These are phyloP conservation scores for Phellinidium pouzarii DNA, from an alignment of 1,284 basidiomycete species.

Conservation along the genomic window DNA sequence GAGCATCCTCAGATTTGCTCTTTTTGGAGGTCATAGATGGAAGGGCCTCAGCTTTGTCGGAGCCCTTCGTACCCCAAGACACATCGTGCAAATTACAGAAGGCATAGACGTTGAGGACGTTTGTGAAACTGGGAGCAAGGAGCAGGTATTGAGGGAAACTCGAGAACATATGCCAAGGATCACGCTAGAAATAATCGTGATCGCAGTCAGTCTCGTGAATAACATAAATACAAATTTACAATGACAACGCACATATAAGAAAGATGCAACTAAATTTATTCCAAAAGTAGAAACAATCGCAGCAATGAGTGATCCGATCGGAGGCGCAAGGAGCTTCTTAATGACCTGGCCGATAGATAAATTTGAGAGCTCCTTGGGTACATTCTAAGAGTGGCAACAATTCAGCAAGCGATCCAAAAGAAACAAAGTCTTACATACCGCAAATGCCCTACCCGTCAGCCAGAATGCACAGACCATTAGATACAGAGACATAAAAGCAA, in stretches of 20 bases:
- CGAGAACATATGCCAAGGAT: slow-evolving; percentile 99
- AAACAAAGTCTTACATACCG: slow-evolving; percentile 37
- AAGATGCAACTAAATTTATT: slow-evolving; percentile 79
- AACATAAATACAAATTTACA: neutral
- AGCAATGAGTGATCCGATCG: slow-evolving; percentile 79
- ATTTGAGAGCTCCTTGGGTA: slow-evolving; percentile 47
- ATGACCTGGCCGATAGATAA: slow-evolving; percentile 38
- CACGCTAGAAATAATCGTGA: slow-evolving; percentile 45
- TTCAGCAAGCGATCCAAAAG: neutral
- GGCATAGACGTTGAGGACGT: slow-evolving; percentile 92
- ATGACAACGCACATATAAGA: slow-evolving; percentile 76
- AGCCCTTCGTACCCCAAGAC: slow-evolving; percentile 94
- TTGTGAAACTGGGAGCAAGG: slow-evolving; percentile 87
- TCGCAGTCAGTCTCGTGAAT: too few species aligned
- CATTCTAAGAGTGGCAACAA: slow-evolving; percentile 37
- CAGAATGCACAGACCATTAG: slow-evolving; percentile 81
- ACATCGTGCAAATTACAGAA: slow-evolving; percentile 95
- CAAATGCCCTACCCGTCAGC: slow-evolving; percentile 74
- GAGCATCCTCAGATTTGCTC: slow-evolving; percentile 61
- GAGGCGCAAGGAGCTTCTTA: slow-evolving; percentile 59
- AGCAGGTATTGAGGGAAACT: slow-evolving; percentile 91
- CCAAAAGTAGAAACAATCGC: slow-evolving; percentile 88
- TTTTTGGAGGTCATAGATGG: slow-evolving; percentile 86
- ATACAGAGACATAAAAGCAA: slow-evolving; percentile 73
- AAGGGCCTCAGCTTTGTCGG: slow-evolving; percentile 92